Evolutionary conservation across 1,284 basidiomycete species (phyloP).

Genomic region (Thelephora terrestris): DNA sequence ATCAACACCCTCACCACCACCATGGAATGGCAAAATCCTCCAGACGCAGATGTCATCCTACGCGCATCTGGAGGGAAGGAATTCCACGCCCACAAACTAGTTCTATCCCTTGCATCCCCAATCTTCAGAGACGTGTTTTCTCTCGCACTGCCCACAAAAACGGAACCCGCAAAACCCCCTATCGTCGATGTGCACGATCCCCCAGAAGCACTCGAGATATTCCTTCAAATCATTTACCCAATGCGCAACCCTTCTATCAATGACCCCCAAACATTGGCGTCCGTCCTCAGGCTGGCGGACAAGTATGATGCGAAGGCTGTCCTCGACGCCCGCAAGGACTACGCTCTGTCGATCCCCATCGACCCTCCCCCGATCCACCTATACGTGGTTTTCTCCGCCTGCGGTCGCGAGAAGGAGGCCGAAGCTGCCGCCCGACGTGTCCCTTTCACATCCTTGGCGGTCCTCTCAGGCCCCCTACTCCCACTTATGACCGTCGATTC

Average conservation of each 20-base stretch:
- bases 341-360: not conserved
- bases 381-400: not conserved
- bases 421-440: not conserved
- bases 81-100: constrained; percentile 7
- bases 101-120: constrained; percentile 7
- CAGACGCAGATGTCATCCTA: constrained; percentile 8
- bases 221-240: not conserved
- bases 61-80: constrained; percentile 9
- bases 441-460: not conserved
- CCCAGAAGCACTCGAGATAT: not conserved
- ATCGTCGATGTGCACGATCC: not conserved
- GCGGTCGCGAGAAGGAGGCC: not conserved
- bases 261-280: not conserved
- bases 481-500: too few relatives aligned
- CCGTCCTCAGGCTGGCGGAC: not conserved
- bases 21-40: not conserved
- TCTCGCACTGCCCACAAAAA: not conserved
- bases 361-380: not conserved
- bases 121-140: constrained; percentile 7
- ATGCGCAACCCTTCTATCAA: not conserved
- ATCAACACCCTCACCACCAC: too few relatives aligned
- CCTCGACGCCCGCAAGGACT: not conserved
- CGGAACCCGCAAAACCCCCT: not conserved
- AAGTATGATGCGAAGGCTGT: not conserved
- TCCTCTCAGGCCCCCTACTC: too few relatives aligned